phyloP scores from a whole-genome alignment of 2,329 filamentous ascomycete species.

The Xylariaceae sp. region DNA sequence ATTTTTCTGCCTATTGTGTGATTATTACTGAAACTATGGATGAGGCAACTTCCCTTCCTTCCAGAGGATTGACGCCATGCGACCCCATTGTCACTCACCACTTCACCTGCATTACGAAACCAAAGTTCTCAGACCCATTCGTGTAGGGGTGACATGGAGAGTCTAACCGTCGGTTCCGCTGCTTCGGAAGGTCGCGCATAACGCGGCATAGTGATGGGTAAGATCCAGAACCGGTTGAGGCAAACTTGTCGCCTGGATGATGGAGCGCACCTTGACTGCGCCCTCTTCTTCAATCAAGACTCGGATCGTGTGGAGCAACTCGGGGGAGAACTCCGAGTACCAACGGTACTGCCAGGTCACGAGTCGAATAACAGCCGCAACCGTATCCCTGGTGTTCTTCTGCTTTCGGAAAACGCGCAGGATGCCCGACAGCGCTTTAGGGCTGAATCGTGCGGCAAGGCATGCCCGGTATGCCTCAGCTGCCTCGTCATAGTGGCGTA shows the following conservation, averaged over 20 bases:
- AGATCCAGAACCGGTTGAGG: conserved; percentile 90
- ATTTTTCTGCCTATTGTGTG: conserved; percentile 6
- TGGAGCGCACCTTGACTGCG: conserved; percentile 92
- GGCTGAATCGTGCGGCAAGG: conserved; percentile 81
- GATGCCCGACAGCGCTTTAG: conserved; percentile 84
- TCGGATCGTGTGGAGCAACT: conserved; percentile 79
- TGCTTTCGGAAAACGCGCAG: conserved; percentile 71
- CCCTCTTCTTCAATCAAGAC: conserved; percentile 96
- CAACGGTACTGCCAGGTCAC: conserved; percentile 98
- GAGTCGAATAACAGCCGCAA: conserved; percentile 81
- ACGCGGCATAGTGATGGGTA: conserved; percentile 90
- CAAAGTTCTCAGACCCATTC: neutral
- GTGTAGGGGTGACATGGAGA: neutral
- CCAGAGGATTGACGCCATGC: neutral
- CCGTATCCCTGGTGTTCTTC: conserved; percentile 73
- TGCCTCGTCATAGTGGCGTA: conserved; percentile 88
- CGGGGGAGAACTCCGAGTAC: conserved; percentile 98
- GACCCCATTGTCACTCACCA: neutral
- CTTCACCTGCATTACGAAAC: neutral
- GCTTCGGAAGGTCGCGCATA: conserved; percentile 93
- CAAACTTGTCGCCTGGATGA: conserved; percentile 91
- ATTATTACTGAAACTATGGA: conserved; percentile 3
- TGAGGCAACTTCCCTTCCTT: conserved; percentile 4
- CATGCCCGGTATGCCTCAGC: conserved; percentile 91
- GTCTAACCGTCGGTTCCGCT: conserved; percentile 80